Evolutionary conservation across 305 asterid genomes (phyloP).

Genomic region (Fraxinus platypoda): DNA sequence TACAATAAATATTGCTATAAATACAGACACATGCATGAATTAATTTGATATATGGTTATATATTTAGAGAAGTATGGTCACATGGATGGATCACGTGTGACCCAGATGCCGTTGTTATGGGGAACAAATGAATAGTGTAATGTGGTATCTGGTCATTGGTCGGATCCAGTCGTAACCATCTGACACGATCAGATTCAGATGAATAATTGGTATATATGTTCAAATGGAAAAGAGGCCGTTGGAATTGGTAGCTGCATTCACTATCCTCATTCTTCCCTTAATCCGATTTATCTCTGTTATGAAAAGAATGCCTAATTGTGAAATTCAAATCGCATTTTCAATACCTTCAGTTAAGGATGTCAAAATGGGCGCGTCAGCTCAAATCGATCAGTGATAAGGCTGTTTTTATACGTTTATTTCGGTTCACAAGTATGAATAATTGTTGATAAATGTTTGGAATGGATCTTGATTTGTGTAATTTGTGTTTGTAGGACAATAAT

Average conservation of each 20-base stretch:
- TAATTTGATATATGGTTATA: not conserved
- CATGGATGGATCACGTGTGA: conserved; percentile 42
- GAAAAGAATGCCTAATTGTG: not conserved
- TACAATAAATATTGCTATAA: not conserved
- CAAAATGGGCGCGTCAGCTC: not conserved
- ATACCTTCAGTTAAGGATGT: not conserved
- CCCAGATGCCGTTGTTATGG: conserved; percentile 45
- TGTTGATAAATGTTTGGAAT: no score
- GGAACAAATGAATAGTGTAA: conserved; percentile 37
- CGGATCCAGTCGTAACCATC: conserved; percentile 26
- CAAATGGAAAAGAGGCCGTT: not conserved
- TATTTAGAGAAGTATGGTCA: not conserved
- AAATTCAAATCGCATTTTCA: not conserved
- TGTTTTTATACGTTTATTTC: no score
- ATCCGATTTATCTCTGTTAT: not conserved
- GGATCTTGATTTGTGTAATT: no score
- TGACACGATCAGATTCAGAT: conserved; percentile 21
- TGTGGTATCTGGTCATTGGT: conserved; percentile 27
- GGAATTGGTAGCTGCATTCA: not conserved
- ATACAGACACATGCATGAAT: not conserved
- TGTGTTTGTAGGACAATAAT: no score
- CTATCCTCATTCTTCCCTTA: not conserved
- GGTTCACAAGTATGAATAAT: no score
- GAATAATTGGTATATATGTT: conserved; percentile 11
- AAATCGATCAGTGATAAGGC: not conserved